A percentile compares a stretch with the other conserved stretches of the same genome.
These are phyloP conservation scores for Neurospora crassa DNA, from an alignment of 2,329 filamentous ascomycete genomes.

Conservation along the genomic window DNA sequence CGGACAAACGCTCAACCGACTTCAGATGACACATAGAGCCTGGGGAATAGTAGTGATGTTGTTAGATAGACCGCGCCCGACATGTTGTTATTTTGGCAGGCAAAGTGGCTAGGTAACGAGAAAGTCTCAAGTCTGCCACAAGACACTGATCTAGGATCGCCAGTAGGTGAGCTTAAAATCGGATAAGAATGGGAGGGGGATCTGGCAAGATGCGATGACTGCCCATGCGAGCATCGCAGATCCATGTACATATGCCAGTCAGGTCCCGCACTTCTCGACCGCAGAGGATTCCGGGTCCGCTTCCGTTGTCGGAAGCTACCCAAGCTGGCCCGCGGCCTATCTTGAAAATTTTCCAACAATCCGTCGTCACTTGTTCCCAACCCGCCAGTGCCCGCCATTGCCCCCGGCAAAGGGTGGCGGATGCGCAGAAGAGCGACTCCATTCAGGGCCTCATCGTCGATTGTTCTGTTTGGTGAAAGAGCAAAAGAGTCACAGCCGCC, in stretches of 20 bases:
- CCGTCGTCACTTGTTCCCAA: slow-evolving; percentile 1
- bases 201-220: not conserved
- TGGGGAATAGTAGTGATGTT: not conserved
- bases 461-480: not conserved
- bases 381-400: not conserved
- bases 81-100: not conserved
- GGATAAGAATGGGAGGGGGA: not conserved
- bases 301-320: slow-evolving; percentile 5
- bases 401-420: not conserved
- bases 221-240: not conserved
- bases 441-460: not conserved
- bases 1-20: not conserved
- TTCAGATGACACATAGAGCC: not conserved
- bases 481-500: slow-evolving; percentile 3
- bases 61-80: not conserved
- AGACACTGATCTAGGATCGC: not conserved
- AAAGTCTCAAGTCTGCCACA: not conserved
- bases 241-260: not conserved
- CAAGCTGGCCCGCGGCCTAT: slow-evolving; percentile 1
- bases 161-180: not conserved
- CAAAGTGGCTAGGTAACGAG: not conserved
- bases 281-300: not conserved
- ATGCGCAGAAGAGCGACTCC: not conserved
- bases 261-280: not conserved
- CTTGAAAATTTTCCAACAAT: slow-evolving; percentile 3